Base-by-base conservation (phyloP, 2,329 filamentous ascomycete genomes). In the Corinectria fuckeliana region DNA sequence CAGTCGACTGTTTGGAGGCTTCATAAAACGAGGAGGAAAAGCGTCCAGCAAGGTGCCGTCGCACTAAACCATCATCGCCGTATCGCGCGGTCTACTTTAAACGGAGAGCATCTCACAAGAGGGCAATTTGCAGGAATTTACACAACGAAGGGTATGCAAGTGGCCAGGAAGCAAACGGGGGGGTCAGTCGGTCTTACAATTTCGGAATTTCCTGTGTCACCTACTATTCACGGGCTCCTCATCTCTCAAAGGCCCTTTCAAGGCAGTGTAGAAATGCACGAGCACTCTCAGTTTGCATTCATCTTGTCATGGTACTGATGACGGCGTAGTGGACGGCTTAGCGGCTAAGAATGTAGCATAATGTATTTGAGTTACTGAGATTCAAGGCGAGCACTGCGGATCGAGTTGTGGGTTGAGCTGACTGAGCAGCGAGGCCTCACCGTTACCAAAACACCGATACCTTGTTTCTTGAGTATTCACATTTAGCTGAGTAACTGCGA, bases 21-120 rank as follows among this genome's bases (percentile, higher is more conserved):
- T 69, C 49, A 62, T 60, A 26, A 65, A 62, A 36, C 63, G 59
- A 25, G 58, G 62, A 38, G 58, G 64, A 20, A 69, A 62, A 34
- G 56, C 48, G 30, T 42, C 56, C 18, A 52, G 49, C 47, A 56
- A 60, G 21, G 53, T 52, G 32, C 26, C 54, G 42, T 26, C 47
- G 8, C 52, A 48, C 28, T 58, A 18, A 58, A 20, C 25, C 25
- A 3, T n/a, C 5, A 26, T 45, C 14, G 18, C n/a, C 3, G 10
- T 18, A 18, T 20, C 42, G 18, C n/a, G 13, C 10, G 10, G 25
- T 28, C n/a, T 45, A 16, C 5, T 11, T 18, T 10, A 4, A n/a
- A 4, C 13, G 18, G 74, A 71, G 30, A 11, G 6, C 32, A 16
- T 36, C n/a, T 4, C n/a, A 36, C 3, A 4, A 36, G 32, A 13